Percentiles rank a stretch among this genome's conserved stretches.
phyloP scores from a whole-genome alignment of 2,329 filamentous ascomycete genomes.

The Chrysosphaeria jannelii region DNA sequence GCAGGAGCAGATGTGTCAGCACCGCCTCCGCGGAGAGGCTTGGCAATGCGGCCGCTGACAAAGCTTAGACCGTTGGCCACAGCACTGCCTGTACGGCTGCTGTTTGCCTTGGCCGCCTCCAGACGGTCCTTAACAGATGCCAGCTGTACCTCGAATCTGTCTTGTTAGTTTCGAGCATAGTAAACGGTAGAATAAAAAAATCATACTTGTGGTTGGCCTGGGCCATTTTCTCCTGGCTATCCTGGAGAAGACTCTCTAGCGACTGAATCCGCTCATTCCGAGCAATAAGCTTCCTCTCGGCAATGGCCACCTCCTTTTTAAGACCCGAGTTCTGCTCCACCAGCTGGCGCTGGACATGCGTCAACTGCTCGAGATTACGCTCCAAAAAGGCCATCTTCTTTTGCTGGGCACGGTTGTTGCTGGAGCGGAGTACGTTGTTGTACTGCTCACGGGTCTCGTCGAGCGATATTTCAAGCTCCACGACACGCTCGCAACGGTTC shows the following conservation, averaged over 20 bases:
- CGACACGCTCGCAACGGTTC: slow-evolving; percentile 90
- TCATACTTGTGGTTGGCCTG: slow-evolving; percentile 90
- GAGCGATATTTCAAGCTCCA: slow-evolving; percentile 89
- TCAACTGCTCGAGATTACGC: slow-evolving; percentile 90
- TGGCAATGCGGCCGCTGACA: slow-evolving; percentile 35
- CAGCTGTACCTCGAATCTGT: slow-evolving; percentile 87
- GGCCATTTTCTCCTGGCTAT: slow-evolving; percentile 94
- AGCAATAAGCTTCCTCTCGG: slow-evolving; percentile 86
- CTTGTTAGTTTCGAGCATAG: slow-evolving; percentile 1
- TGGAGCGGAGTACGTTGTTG: slow-evolving; percentile 88
- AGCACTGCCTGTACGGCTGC: slow-evolving; percentile 27
- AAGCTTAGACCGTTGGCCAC: slow-evolving; percentile 39
- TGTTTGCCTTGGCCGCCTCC: slow-evolving; percentile 77
- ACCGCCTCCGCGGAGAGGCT: slow-evolving; percentile 34
- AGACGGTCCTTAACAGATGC: slow-evolving; percentile 92
- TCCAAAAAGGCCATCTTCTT: slow-evolving; percentile 99
- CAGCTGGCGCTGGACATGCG: slow-evolving; percentile 85
- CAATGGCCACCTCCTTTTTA: slow-evolving; percentile 98
- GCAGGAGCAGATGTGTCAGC: no score
- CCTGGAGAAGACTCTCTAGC: slow-evolving; percentile 70
- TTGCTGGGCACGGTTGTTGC: slow-evolving; percentile 93
- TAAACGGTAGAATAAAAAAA: slow-evolving; percentile 3
- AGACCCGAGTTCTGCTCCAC: slow-evolving; percentile 91
- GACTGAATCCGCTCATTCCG: slow-evolving; percentile 91
- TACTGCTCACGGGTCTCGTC: slow-evolving; percentile 97